Evolutionary conservation across 306 rosid genomes (phyloP).

Genomic region (Psophocarpus tetragonolobus): DNA sequence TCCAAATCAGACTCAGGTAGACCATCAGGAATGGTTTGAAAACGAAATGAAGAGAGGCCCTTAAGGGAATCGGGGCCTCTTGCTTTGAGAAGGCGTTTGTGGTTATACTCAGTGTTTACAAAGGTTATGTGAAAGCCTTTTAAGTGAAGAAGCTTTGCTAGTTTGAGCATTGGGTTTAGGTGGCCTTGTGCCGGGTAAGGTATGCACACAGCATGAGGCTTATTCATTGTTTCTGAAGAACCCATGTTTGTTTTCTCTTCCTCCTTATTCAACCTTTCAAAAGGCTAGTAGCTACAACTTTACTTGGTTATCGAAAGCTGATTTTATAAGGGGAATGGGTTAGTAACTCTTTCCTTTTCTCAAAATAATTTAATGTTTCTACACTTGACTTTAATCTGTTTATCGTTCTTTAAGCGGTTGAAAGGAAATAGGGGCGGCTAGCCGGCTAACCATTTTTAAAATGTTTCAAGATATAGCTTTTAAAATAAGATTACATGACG

Average conservation of each 20-base stretch:
- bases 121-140: slow-evolving; percentile 48
- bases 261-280: neutral
- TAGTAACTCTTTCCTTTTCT: too few relatives aligned
- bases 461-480: too few relatives aligned
- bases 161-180: slow-evolving; percentile 47
- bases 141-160: slow-evolving; percentile 45
- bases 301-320: neutral
- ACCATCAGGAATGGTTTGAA: slow-evolving; percentile 53
- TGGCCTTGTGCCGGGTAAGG: slow-evolving; percentile 56
- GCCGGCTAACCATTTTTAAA: too few relatives aligned
- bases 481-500: too few relatives aligned
- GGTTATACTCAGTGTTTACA: slow-evolving; percentile 42
- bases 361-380: too few relatives aligned
- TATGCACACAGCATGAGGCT: slow-evolving; percentile 44
- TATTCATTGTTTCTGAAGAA: neutral
- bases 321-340: neutral
- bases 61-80: slow-evolving; percentile 34
- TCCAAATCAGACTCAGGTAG: slow-evolving; percentile 52
- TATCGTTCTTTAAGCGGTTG: too few relatives aligned
- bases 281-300: neutral
- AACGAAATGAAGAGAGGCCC: slow-evolving; percentile 39
- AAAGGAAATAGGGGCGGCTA: too few relatives aligned
- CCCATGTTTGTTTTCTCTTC: neutral
- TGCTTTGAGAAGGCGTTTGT: slow-evolving; percentile 44
- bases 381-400: too few relatives aligned